A percentile compares a stretch with the other conserved stretches of the same genome.
These are phyloP conservation scores for Cladosporium oxysporum DNA, from an alignment of 2,329 filamentous ascomycete genomes.

Conservation along the genomic window DNA sequence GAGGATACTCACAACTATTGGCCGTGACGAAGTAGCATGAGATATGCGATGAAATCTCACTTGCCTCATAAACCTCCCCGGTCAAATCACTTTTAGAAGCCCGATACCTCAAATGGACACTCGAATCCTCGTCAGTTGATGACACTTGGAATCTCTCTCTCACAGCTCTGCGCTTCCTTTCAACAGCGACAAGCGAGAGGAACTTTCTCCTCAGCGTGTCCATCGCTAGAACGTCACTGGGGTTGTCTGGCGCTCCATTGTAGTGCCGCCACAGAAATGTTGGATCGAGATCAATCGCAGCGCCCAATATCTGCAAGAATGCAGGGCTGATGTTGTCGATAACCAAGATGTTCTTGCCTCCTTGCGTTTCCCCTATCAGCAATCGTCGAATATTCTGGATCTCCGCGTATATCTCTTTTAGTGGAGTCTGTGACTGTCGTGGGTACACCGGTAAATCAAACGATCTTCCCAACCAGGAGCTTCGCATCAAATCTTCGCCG, in stretches of 20 bases:
- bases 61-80: no score
- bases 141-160: background rate
- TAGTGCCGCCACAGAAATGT: background rate
- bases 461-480: no score
- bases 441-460: no score
- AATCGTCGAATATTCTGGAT: background rate
- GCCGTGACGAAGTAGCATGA: background rate
- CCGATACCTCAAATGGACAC: background rate
- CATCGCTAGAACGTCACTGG: no score
- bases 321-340: background rate
- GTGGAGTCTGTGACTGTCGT: no score
- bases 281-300: background rate
- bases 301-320: background rate
- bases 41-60: background rate
- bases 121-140: background rate
- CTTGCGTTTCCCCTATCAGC: background rate
- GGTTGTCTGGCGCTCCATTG: no score
- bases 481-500: no score
- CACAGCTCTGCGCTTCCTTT: background rate
- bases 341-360: background rate
- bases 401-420: background rate
- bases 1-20: background rate
- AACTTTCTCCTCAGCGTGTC: background rate
- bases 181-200: background rate
- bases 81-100: no score